phyloP scores from a whole-genome alignment of 2,329 filamentous ascomycete genomes.

The Colletotrichum musae region DNA sequence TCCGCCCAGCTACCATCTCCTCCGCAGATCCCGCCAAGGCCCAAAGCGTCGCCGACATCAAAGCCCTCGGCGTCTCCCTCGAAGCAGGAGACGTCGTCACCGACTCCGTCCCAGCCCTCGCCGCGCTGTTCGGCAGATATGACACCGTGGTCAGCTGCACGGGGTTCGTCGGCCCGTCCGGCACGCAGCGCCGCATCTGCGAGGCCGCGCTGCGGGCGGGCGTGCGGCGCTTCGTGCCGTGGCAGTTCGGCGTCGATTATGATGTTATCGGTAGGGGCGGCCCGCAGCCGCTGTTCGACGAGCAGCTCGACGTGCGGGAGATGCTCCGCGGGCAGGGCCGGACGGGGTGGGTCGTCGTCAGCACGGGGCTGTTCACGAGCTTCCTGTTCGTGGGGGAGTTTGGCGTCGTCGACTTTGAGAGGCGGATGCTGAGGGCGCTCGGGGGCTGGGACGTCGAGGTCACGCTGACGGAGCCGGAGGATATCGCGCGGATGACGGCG shows the following conservation, averaged over 20 bases:
- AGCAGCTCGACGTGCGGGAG: conserved; percentile 73
- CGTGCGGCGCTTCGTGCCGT: conserved; percentile 72
- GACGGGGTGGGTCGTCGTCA: conserved; percentile 75
- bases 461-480: conserved; percentile 73
- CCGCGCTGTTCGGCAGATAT: conserved; percentile 59
- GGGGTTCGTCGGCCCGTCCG: conserved; percentile 70
- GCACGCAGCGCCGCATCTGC: conserved; percentile 71
- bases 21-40: conserved; percentile 55
- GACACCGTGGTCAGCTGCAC: conserved; percentile 72
- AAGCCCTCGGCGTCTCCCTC: conserved; percentile 55
- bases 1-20: conserved; percentile 64
- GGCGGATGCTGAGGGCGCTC: conserved; percentile 64
- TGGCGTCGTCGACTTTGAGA: conserved; percentile 70
- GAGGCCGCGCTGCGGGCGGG: conserved; percentile 67
- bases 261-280: conserved; percentile 72
- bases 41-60: conserved; percentile 51
- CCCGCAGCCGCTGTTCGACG: conserved; percentile 76
- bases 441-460: conserved; percentile 74
- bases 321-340: conserved; percentile 62
- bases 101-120: conserved; percentile 55
- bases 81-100: conserved; percentile 61
- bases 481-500: conserved; percentile 75
- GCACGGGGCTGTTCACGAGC: conserved; percentile 79
- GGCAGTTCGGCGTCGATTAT: conserved; percentile 84
- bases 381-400: conserved; percentile 77